Percentiles rank a stretch among this genome's conserved stretches.
Evolutionary conservation across 1,284 basidiomycete genomes (phyloP).

Genomic region (Pascua sp.): DNA sequence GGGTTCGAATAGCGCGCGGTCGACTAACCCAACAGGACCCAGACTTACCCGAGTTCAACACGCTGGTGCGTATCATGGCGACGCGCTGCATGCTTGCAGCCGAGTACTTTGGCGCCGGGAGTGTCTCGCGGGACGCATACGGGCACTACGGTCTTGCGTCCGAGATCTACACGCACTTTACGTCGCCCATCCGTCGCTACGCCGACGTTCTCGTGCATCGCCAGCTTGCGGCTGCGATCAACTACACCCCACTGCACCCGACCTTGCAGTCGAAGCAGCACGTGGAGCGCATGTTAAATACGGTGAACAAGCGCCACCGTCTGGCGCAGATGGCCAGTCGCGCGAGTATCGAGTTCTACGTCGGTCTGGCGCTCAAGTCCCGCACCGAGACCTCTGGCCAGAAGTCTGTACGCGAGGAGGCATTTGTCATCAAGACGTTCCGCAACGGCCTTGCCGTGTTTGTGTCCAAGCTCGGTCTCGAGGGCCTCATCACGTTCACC

Average conservation of each 20-base stretch:
- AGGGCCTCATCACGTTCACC: conserved; percentile 90
- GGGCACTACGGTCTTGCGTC: conserved; percentile 95
- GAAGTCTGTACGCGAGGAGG: conserved; percentile 61
- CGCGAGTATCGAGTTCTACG: conserved; percentile 96
- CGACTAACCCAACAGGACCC: conserved; percentile 59
- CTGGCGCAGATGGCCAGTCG: conserved; percentile 96
- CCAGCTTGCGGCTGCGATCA: conserved; percentile 87
- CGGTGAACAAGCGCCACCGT: conserved; percentile 88
- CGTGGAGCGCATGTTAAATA: conserved; percentile 78
- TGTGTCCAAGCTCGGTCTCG: conserved; percentile 85
- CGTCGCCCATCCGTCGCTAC: conserved; percentile 85
- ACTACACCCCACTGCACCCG: conserved; percentile 75
- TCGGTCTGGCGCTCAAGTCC: conserved; percentile 82
- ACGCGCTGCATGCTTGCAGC: conserved; percentile 98
- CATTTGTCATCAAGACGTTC: conserved; percentile 92
- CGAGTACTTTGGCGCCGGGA: conserved; percentile 96
- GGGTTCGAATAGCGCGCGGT: conserved; percentile 38
- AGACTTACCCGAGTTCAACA: conserved; percentile 84
- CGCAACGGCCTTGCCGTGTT: conserved; percentile 94
- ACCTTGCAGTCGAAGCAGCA: conserved; percentile 82
- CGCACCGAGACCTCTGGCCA: conserved; percentile 54
- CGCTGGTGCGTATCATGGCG: conserved; percentile 97
- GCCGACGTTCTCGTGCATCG: conserved; percentile 95
- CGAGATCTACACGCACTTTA: conserved; percentile 98
- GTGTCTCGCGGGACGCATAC: conserved; percentile 86